phyloP scores from a whole-genome alignment of 1,284 basidiomycete species.

The Apiotrichum laibachii region DNA sequence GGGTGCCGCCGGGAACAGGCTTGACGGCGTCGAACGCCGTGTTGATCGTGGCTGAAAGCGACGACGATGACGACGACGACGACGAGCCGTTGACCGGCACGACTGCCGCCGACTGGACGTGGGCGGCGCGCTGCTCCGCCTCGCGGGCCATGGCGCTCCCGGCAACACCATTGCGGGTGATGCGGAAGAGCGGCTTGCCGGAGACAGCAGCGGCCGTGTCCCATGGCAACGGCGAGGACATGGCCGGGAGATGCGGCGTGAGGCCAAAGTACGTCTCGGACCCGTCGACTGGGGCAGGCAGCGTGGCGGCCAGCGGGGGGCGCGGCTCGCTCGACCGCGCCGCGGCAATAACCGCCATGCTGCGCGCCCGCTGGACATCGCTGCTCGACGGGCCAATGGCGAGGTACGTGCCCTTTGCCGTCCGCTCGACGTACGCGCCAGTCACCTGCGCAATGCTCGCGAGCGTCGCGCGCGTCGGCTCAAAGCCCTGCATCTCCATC shows the following conservation, averaged over 20 bases:
- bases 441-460: conserved; percentile 6
- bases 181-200: conserved; percentile 16
- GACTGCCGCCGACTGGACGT: conserved; percentile 3
- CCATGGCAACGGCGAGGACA: conserved; percentile 13
- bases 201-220: conserved; percentile 6
- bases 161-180: background rate
- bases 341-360: conserved; percentile 5
- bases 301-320: background rate
- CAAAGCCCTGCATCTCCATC: conserved; percentile 6
- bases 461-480: conserved; percentile 2
- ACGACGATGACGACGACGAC: too few species aligned
- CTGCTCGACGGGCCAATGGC: background rate
- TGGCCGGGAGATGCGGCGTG: conserved; percentile 12
- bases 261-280: conserved; percentile 3
- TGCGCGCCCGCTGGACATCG: conserved; percentile 9
- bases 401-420: background rate
- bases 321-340: background rate
- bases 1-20: background rate
- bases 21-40: background rate
- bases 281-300: background rate
- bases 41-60: background rate
- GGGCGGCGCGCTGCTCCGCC: conserved; percentile 2
- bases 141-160: background rate
- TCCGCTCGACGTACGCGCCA: conserved; percentile 8
- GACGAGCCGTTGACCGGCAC: background rate